Evolutionary conservation across 202 grass and related monocot species (phyloP), one percentile per base, ranked within the genome.

Genomic region (Elaeis oleifera): DNA sequence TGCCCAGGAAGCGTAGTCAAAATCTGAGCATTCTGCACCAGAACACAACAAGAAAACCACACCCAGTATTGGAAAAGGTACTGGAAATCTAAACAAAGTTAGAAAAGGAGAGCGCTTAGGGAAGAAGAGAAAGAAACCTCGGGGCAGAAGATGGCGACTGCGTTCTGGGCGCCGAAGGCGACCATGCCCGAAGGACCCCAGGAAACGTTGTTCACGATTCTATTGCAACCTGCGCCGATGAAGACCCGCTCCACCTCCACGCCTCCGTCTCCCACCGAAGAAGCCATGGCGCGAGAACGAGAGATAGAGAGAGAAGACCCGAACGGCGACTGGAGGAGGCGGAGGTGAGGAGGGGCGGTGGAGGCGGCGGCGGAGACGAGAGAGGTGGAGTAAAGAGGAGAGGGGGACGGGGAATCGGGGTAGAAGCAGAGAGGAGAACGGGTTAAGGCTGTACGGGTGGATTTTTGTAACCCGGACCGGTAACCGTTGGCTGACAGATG

Each of bases 161-260:
- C 88, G 71, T 97, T 91, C 80, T 97, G 92, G 49, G 88, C 72
- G 56, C 92, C 88, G 58, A 97, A 97, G 64, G 92, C 79, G 57
- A 86, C 87, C 27, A 97, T 79, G 53, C 92, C 84, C 19, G 79
- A 91, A 1, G 79, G 74, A n/a, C 88, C 81, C 88, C 84, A 89
- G 11, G 84, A 97, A 50, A 97, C 84, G 70, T 97, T 97, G 74
- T 89, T 89, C 71, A 97, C 92, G n/a, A 97, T 77, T 5, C 92
- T 82, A 78, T 97, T 97, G 67, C 92, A 91, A 3, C 92, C 92
- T 16, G 84, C 82, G 69, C 87, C 76, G 1, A 97, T 65, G 77
- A 97, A 97, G 6, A 63, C 82, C n/a, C 79, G 77, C 36, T 55
- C 71, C 7, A 56, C 88, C 9, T 57, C 74, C 65, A 74, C 51